Conservation (phyloP, 2,329 filamentous ascomycete species). For the Hyphodiscus sp. region DNA sequence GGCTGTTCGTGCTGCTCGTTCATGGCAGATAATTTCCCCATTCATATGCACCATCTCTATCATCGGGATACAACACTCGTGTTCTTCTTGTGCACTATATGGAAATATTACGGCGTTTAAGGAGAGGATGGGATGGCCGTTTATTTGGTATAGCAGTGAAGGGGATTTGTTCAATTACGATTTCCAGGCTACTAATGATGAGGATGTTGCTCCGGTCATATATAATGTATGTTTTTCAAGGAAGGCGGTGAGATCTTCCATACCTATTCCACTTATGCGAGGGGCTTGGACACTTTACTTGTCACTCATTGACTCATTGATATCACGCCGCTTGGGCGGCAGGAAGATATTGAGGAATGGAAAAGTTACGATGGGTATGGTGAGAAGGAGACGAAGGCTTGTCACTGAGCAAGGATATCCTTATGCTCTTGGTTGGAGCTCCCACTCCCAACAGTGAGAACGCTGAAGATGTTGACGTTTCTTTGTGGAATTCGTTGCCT, state of each 20-base stretch:
- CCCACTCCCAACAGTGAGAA: too few relatives aligned
- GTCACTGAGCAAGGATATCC: too few relatives aligned
- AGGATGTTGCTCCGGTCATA: conserved; percentile 20
- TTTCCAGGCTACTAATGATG: conserved; percentile 32
- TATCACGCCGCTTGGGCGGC: conserved; percentile 32
- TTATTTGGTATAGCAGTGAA: conserved; percentile 34
- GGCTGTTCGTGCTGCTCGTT: conserved; percentile 36
- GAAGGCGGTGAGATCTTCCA: not conserved
- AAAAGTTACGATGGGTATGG: conserved; percentile 18
- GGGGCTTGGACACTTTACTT: conserved; percentile 30
- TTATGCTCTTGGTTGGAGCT: too few relatives aligned
- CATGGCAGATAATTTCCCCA: conserved; percentile 33
- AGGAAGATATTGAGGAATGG: conserved; percentile 17
- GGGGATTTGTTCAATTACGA: conserved; percentile 35
- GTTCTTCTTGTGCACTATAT: conserved; percentile 32
- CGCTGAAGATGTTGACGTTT: too few relatives aligned
- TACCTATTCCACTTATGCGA: conserved; percentile 32
- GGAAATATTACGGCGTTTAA: conserved; percentile 32
- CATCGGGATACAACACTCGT: conserved; percentile 33
- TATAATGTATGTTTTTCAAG: conserved; percentile 13
- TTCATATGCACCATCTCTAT: conserved; percentile 30
- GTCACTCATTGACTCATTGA: conserved; percentile 30
- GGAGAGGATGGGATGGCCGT: conserved; percentile 33
- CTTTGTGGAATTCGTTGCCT: too few relatives aligned
- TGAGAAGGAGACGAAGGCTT: not conserved